These are phyloP conservation scores for Neoboletus subvelutipes DNA, from an alignment of 768 basidiomycete genomes.

Conservation along the genomic window DNA sequence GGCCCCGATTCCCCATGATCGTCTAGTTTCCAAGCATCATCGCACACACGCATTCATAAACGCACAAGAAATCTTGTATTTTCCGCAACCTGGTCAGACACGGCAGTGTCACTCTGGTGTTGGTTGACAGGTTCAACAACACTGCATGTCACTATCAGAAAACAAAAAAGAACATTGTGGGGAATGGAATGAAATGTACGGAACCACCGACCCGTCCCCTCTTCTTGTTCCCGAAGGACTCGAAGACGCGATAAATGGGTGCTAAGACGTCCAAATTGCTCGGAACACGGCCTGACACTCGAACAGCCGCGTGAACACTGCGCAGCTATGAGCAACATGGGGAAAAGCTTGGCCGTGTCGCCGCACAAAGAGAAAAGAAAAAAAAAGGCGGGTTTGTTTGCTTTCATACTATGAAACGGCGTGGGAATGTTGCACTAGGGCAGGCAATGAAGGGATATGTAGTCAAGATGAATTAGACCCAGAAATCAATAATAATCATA, in stretches of 20 bases:
- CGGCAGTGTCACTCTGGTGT: background rate
- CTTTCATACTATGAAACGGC: background rate
- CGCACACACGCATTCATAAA: background rate
- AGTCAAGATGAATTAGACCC: too few species aligned
- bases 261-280: conserved; percentile 76
- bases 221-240: conserved; percentile 35
- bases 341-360: conserved; percentile 77
- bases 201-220: conserved; percentile 80
- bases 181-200: conserved; percentile 31
- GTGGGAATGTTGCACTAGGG: conserved; percentile 24
- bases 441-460: too few species aligned
- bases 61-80: background rate
- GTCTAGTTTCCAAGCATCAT: background rate
- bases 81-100: background rate
- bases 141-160: background rate
- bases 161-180: too few species aligned
- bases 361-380: conserved; percentile 63
- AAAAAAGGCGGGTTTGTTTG: background rate
- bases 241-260: conserved; percentile 62
- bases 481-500: background rate
- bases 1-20: too few species aligned
- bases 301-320: conserved; percentile 64
- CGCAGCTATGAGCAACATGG: conserved; percentile 88
- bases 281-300: conserved; percentile 89
- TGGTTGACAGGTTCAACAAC: background rate